These are phyloP conservation scores for Lentinus tigrinus DNA, from an alignment of 768 basidiomycete species.

Conservation along the genomic window DNA sequence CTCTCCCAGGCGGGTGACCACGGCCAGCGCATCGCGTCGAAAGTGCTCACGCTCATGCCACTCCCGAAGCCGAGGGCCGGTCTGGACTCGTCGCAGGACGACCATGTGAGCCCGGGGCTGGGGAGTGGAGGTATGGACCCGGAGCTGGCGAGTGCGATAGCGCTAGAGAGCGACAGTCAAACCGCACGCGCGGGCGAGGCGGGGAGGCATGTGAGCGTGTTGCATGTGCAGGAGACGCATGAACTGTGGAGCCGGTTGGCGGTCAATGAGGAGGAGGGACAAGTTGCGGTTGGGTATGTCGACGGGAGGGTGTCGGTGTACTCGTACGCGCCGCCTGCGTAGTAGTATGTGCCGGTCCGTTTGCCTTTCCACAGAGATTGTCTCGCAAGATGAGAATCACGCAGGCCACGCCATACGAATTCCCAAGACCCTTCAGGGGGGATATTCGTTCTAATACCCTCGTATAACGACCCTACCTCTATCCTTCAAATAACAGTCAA, in stretches of 20 bases:
- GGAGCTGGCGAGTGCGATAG: background rate
- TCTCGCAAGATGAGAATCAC: no score
- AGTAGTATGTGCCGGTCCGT: no score
- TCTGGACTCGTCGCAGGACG: background rate
- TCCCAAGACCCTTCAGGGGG: no score
- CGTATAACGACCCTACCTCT: no score
- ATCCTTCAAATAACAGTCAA: no score
- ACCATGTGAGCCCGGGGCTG: conserved; percentile 4
- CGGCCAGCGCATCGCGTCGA: conserved; percentile 63
- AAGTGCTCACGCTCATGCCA: conserved; percentile 21
- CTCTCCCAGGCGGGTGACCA: conserved; percentile 31
- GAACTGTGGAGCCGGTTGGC: conserved; percentile 49
- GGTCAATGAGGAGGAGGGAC: conserved; percentile 38
- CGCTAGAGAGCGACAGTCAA: background rate
- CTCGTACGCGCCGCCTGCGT: conserved; percentile 37
- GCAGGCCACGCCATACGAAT: no score
- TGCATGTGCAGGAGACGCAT: conserved; percentile 41
- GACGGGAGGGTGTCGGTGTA: conserved; percentile 50
- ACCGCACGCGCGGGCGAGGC: conserved; percentile 15
- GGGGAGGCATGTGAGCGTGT: conserved; percentile 44
- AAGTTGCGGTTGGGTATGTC: conserved; percentile 33
- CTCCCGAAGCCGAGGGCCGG: background rate
- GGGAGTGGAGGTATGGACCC: conserved; percentile 3
- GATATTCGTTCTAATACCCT: no score
- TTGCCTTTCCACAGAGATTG: no score